Base-by-base conservation (phyloP, 1,284 basidiomycete genomes). In the Exsudoporus floridanus region DNA sequence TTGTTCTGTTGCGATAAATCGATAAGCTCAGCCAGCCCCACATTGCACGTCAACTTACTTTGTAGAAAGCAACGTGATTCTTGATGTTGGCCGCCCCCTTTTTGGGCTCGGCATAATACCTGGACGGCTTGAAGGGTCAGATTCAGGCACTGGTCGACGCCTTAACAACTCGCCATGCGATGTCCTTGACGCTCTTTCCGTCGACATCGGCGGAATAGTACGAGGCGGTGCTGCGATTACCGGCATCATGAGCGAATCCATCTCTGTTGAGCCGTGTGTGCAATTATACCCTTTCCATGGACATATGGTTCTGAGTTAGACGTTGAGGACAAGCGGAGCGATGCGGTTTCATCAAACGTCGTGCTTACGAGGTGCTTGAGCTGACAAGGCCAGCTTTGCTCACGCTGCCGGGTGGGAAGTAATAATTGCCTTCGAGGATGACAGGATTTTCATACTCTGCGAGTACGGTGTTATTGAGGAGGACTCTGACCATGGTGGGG, bases 241-340 rank as follows among this genome's bases (percentile, higher is more conserved):
- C 21, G 37, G 14, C 14, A 50, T 30, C 50, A 31, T 39, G 54
- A 58, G 34, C 9, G 52, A 39, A 28, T 39, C n/a, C 4, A 19
- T 41, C 38, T 33, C 38, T 18, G 27, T 31, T 21, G 35, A 41
- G 8, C n/a, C 13, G 31, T 9, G 4, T 46, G 30, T 7, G 38
- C 73, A 51, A 13, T 60, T 84, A 14, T 60, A 86, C 83, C 85
- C 86, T 69, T 88, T 88, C 82, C 84, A 84, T 4, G 77, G 71
- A 61, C 86, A 88, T 6, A 70, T 56, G 12, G 78, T 73, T 51
- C 84, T 85, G 46, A 9, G 50, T 30, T 27, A n/a, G n/a, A 25
- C n/a, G n/a, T 31, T 42, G 30, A 40, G 49, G 53, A 23, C 39
- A 44, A 36, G 50, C 40, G 36, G 34, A 36, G 33, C 27, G 46